Base-by-base conservation (phyloP, 371 early-diverging fungal species). In the Lichtheimia ramosa region DNA sequence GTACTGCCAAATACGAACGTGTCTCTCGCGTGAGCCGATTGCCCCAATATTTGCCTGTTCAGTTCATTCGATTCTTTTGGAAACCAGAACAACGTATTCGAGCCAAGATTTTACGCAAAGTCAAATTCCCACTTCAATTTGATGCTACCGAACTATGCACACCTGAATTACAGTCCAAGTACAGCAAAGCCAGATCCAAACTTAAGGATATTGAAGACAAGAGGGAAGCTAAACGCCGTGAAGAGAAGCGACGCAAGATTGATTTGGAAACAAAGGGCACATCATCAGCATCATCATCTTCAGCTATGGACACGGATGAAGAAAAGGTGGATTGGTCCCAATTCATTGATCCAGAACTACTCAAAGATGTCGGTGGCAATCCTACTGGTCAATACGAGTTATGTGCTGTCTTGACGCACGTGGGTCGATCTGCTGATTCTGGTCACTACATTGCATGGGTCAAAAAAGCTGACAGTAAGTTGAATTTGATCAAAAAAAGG, bases 11-110 rank as follows among this genome's bases (percentile, higher is more conserved):
- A 48, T 97, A 95, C 65, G 83, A 83, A 51, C 92, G 93, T 57
- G 85, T 74, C 5, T 85, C 88, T 41, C 79, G 85, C 42, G 86
- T 99, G 20, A 84, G 84, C 13, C 86, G 96, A 4, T 72, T 98
- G 34, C 99, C 99, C 1, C 69, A 81, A 14, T 98, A 98, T 67
- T 69, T 99, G 57, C 88, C 96, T 0, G 75, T 97, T 16, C 89
- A 93, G 60, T 97, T 95, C 73, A 91, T 96, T 40, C 87, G 99
- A 21, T 97, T 97, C 79, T 97, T 91, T 75, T 98, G 99, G 99
- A 96, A 96, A 64, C 78, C 90, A 0, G 73, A 84, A 20, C 91
- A 92, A 64, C 76, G 83, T 42, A 83, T 92, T n/a, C 91, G 90
- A 51, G 94, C 97, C 43, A 99, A 99, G 76, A 97, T 99, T 69